Percentiles rank a stretch among this genome's conserved stretches.
phyloP scores from a whole-genome alignment of 805 yeast species.

The Lipomyces spencermartinsiae region DNA sequence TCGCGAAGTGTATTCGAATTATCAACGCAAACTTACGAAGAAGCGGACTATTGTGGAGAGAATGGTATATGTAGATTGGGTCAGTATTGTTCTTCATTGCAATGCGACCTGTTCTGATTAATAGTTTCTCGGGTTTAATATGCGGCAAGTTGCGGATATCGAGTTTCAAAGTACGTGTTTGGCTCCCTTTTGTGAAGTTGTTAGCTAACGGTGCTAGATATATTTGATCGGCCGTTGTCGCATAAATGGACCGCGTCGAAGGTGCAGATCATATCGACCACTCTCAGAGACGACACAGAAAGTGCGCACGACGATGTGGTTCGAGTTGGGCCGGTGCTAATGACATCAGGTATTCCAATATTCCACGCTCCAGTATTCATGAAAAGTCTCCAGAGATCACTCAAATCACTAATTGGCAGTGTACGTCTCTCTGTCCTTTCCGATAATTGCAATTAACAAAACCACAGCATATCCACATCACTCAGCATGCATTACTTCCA shows the following conservation, averaged over 20 bases:
- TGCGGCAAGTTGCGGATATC: conserved; percentile 33
- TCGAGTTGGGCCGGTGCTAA: background rate
- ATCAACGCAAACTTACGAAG: background rate
- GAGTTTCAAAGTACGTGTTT: conserved; percentile 30
- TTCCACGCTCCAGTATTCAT: conserved; percentile 29
- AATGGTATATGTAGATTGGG: conserved; percentile 34
- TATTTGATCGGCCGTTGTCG: conserved; percentile 24
- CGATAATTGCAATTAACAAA: background rate
- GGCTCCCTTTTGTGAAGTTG: background rate
- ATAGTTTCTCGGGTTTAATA: conserved; percentile 31
- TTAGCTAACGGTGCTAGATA: conserved; percentile 11
- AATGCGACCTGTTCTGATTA: background rate
- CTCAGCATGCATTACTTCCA: conserved; percentile 32
- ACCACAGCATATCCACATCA: conserved; percentile 26
- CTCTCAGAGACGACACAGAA: background rate
- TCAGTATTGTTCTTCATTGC: conserved; percentile 1
- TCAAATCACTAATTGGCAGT: conserved; percentile 20
- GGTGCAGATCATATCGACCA: conserved; percentile 4
- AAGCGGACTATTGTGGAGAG: conserved; percentile 21
- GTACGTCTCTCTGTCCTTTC: conserved; percentile 11
- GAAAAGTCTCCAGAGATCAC: conserved; percentile 15
- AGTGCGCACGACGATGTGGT: background rate
- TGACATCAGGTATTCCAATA: conserved; percentile 16
- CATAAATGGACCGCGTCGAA: conserved; percentile 33
- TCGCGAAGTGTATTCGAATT: conserved; percentile 13